Percentiles rank a stretch among this genome's conserved stretches.
phyloP scores from a whole-genome alignment of 306 rosid species.

The Quercus berberidifolia region DNA sequence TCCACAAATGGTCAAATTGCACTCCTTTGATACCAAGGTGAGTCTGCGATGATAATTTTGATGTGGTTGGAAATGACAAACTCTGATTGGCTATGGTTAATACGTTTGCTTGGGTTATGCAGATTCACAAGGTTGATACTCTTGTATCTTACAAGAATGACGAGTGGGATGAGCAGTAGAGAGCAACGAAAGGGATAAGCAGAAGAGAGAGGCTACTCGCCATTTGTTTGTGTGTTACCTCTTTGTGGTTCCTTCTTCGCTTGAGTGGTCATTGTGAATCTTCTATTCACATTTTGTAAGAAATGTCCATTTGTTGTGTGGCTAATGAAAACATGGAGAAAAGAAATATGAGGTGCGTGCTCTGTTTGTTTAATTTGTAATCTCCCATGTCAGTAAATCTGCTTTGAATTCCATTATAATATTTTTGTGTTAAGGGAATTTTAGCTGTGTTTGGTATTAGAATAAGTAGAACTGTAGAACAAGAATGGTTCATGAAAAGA shows the following conservation, averaged over 20 bases:
- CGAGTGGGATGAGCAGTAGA: conserved; percentile 47
- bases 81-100: not conserved
- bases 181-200: conserved; percentile 14
- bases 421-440: no score
- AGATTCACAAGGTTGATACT: conserved; percentile 95
- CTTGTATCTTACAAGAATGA: conserved; percentile 94
- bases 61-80: not conserved
- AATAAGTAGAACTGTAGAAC: no score
- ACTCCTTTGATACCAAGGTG: conserved; percentile 97
- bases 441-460: no score
- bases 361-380: no score
- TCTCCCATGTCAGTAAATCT: no score
- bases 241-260: conserved; percentile 1
- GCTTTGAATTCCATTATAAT: no score
- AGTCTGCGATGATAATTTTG: conserved; percentile 12
- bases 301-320: not conserved
- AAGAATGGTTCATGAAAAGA: no score
- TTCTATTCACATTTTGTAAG: conserved; percentile 61
- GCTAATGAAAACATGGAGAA: not conserved
- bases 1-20: conserved; percentile 99
- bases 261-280: conserved; percentile 35
- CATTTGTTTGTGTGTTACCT: no score
- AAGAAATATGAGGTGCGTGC: not conserved
- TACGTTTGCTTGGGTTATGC: conserved; percentile 23
- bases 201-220: conserved; percentile 16